Evolutionary conservation across 83 land plant species (phyloP), one percentile per base, ranked within the genome.

Genomic region (Picea abies): DNA sequence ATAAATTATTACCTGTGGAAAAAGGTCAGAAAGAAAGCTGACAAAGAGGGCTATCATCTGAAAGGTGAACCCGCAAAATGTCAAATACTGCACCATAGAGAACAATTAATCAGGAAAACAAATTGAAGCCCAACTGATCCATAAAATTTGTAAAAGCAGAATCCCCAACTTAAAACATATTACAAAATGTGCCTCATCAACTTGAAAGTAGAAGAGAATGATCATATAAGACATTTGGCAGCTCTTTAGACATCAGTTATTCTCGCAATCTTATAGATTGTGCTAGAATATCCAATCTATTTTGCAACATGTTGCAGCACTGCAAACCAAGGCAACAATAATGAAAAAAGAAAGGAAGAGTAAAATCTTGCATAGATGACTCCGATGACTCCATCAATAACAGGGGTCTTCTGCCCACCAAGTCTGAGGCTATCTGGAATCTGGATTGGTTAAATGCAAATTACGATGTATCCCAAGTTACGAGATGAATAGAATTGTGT

Each of bases 51-150:
- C 63, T 56, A 85, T 49, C 80, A 83, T 81, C 44, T 85, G 86
- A 76, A 85, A 82, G 73, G 79, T 72, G 79, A 85, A 85, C 17
- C 81, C 85, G 26, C 84, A 85, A 71, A 85, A 82, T 77, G 84
- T 82, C 85, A 85, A 82, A 67, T 75, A 82, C 86, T 84, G 86
- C 86, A 84, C 49, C 72, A 37, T 32, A 65, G 79, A 65, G 60
- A 63, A 49, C 76, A 64, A 8, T 47, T 37, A 9, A n/a, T 39
- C 79, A 80, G 49, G 41, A 2, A 79, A 35, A 16, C 39, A 62
- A 8, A 16, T 16, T 58, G n/a, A 60, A 76, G 9, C 14, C 62
- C 79, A 22, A 41, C 25, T 41, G 22, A 49, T 22, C 19, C 56
- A 49, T 14, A 4, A 8, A 41, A 44, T 9, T 6, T 41, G 7